Conservation (phyloP, 2,329 filamentous ascomycete species). For the Acrocalymma vagum region DNA sequence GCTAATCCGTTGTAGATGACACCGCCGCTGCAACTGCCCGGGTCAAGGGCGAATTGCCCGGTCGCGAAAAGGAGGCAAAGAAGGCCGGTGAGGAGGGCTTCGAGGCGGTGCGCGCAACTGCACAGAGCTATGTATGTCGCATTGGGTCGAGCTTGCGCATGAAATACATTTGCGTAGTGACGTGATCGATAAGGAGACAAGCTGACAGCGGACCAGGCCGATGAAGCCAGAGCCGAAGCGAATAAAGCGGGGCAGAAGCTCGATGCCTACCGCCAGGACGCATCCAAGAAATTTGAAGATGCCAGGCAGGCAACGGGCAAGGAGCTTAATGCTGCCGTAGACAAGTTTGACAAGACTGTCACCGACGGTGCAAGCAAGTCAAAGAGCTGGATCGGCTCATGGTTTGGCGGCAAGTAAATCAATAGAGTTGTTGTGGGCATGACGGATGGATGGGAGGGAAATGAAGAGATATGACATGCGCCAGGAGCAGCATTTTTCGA, state of each 20-base stretch:
- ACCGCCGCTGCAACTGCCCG: conserved; percentile 73
- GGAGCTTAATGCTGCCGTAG: conserved; percentile 64
- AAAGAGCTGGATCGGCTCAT: conserved; percentile 83
- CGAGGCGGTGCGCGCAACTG: conserved; percentile 57
- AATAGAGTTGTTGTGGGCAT: not conserved
- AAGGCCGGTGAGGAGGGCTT: conserved; percentile 66
- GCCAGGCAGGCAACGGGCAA: conserved; percentile 70
- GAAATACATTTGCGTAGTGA: too few species aligned
- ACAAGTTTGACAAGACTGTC: conserved; percentile 84
- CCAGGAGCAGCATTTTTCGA: too few species aligned
- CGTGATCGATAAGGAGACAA: too few species aligned
- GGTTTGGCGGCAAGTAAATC: conserved; percentile 73
- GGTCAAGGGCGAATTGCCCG: conserved; percentile 72
- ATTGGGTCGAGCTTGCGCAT: too few species aligned
- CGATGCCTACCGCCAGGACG: conserved; percentile 59
- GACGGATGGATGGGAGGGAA: not conserved
- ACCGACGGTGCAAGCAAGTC: conserved; percentile 81
- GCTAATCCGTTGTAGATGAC: conserved; percentile 69
- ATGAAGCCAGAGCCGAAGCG: conserved; percentile 58
- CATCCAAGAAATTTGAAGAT: conserved; percentile 69
- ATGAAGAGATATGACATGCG: too few species aligned
- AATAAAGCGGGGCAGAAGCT: conserved; percentile 71
- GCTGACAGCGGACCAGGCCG: conserved; percentile 45
- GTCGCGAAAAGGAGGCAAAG: conserved; percentile 68
- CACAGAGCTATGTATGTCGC: conserved; percentile 40